Evolutionary conservation across 345 rosid genomes (phyloP).

Genomic region (Xanthoceras sorbifolium): DNA sequence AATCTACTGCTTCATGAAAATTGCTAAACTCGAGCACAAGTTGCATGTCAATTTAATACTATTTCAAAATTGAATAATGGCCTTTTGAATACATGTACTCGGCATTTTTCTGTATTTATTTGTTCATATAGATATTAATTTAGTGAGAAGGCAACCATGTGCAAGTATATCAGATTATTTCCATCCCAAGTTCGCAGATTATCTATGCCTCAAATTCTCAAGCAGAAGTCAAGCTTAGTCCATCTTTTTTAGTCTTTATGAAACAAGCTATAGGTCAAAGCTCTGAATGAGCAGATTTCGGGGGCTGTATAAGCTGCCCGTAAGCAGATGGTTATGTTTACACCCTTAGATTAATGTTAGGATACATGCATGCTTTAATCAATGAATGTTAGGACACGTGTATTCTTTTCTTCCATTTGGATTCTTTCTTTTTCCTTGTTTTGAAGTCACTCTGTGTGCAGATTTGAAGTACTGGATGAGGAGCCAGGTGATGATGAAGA

Average conservation of each 20-base stretch:
- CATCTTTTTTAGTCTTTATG: not conserved
- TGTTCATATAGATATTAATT: not conserved
- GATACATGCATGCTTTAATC: not conserved
- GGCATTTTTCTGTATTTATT: not conserved
- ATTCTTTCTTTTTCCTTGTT: not conserved
- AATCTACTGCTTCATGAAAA: not conserved
- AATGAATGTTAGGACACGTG: not conserved
- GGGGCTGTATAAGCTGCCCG: not conserved
- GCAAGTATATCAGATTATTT: not conserved
- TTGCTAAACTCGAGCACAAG: not conserved
- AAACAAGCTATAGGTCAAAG: not conserved
- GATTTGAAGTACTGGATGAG: slow-evolving; percentile 93
- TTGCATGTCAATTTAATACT: not conserved
- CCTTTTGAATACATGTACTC: not conserved
- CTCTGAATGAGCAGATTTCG: not conserved
- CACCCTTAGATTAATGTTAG: not conserved
- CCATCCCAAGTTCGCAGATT: not conserved
- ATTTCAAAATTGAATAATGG: too few relatives aligned
- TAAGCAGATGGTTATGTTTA: not conserved
- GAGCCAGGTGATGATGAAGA: slow-evolving; percentile 99
- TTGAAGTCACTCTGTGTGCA: slow-evolving; percentile 31
- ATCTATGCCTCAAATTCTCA: not conserved
- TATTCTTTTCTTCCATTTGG: not conserved
- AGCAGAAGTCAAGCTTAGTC: not conserved
- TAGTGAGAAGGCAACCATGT: not conserved